phyloP scores from a whole-genome alignment of 208 protist genomes.

The Wallacemonas sp. region DNA sequence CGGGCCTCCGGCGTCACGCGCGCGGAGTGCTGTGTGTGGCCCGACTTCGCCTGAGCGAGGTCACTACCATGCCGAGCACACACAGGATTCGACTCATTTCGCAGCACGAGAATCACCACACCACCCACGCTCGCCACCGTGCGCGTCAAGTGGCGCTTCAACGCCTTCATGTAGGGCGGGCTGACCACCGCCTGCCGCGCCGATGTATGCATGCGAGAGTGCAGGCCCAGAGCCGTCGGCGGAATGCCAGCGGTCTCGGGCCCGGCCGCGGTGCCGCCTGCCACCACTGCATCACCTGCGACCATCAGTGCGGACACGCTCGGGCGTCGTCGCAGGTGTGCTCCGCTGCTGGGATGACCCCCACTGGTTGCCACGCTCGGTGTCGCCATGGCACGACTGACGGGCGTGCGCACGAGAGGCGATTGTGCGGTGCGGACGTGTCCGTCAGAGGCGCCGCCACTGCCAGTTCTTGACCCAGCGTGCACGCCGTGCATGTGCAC shows the following conservation, averaged over 20 bases:
- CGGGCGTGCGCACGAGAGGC: too few relatives aligned
- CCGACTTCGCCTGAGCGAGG: too few relatives aligned
- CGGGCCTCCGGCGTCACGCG: too few relatives aligned
- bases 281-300: not conserved
- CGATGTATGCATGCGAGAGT: not conserved
- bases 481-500: too few relatives aligned
- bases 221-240: not conserved
- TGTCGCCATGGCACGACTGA: too few relatives aligned
- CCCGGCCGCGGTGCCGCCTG: not conserved
- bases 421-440: too few relatives aligned
- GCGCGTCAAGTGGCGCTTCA: constrained; percentile 10
- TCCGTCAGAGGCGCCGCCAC: too few relatives aligned
- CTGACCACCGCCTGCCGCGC: not conserved
- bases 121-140: not conserved
- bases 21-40: not conserved
- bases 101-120: constrained; percentile 17
- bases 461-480: too few relatives aligned
- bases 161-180: constrained; percentile 3
- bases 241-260: not conserved
- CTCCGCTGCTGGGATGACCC: not conserved
- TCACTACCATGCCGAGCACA: too few relatives aligned
- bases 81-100: too few relatives aligned
- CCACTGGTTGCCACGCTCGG: too few relatives aligned
- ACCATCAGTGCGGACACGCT: too few relatives aligned
- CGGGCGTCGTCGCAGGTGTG: not conserved